These are phyloP conservation scores for Warburgia ugandensis DNA, from an alignment of 164 flowering plant species.

Conservation along the genomic window DNA sequence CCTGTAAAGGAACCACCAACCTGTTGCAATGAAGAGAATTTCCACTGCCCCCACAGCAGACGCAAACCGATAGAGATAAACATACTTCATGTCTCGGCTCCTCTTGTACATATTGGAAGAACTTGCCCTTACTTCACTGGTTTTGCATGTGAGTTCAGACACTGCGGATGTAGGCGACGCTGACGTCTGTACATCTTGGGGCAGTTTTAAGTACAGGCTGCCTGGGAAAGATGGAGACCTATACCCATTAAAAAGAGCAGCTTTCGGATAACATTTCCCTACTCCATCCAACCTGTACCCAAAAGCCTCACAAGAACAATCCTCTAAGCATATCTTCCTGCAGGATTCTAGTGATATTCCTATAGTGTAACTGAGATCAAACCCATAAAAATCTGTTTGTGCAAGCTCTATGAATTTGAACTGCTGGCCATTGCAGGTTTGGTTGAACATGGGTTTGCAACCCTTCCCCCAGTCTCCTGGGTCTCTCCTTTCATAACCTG, in stretches of 20 bases:
- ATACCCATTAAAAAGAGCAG: slow-evolving; percentile 10
- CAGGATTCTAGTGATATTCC: slow-evolving; percentile 8
- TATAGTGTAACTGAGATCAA: slow-evolving; percentile 5
- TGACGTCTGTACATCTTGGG: slow-evolving; percentile 1
- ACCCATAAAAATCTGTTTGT: slow-evolving; percentile 14
- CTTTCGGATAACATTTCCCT: slow-evolving; percentile 12
- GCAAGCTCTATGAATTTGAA: slow-evolving; percentile 14
- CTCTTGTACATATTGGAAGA: background rate
- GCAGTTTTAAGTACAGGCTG: slow-evolving; percentile 8
- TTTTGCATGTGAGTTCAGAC: background rate
- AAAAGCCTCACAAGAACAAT: slow-evolving; percentile 16
- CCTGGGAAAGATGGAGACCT: slow-evolving; percentile 1
- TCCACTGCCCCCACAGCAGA: slow-evolving; percentile 14
- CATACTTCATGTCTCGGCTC: background rate
- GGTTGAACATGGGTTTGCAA: slow-evolving; percentile 13
- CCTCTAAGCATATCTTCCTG: slow-evolving; percentile 8
- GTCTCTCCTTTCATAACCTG: slow-evolving; percentile 12
- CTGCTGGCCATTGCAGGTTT: slow-evolving; percentile 1
- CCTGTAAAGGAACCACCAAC: slow-evolving; percentile 13
- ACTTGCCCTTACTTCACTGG: background rate
- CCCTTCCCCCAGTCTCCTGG: slow-evolving; percentile 16
- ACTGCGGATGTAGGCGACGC: background rate
- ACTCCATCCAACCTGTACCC: slow-evolving; percentile 3
- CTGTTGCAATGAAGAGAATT: slow-evolving; percentile 8
- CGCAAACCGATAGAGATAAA: slow-evolving; percentile 9